A percentile compares a stretch with the other conserved stretches of the same genome.
phyloP scores from a whole-genome alignment of 2,329 filamentous ascomycete species.

The Penicillium expansum region DNA sequence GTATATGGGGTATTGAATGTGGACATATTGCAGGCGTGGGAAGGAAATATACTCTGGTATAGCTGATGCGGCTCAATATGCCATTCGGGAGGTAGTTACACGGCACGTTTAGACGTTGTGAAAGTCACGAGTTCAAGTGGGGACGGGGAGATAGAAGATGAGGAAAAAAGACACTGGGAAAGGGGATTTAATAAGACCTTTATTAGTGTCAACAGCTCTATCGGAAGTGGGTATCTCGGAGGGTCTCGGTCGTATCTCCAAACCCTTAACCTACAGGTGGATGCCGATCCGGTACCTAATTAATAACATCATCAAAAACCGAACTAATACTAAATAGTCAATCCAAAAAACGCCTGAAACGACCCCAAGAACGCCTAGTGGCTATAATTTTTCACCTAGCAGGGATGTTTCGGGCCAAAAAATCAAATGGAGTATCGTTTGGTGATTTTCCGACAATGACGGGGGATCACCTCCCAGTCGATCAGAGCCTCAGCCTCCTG shows the following conservation, averaged over 20 bases:
- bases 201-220: background rate
- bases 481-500: constrained; percentile 11
- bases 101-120: background rate
- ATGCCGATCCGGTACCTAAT: background rate
- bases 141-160: too few relatives aligned
- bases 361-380: constrained; percentile 5
- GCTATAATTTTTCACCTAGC: background rate
- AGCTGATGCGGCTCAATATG: background rate
- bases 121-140: background rate
- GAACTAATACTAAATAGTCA: constrained; percentile 1
- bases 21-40: background rate
- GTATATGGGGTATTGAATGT: background rate
- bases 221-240: background rate
- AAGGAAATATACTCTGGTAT: background rate
- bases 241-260: background rate
- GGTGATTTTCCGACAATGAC: background rate
- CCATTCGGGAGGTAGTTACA: background rate
- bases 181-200: background rate
- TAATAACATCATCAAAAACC: background rate
- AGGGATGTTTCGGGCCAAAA: background rate
- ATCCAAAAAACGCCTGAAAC: too few relatives aligned
- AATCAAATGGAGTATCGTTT: background rate
- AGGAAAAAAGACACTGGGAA: background rate
- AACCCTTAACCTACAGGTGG: background rate
- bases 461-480: background rate